Percentiles rank a stretch among this genome's conserved stretches.
Conservation (phyloP, 2,329 filamentous ascomycete genomes). For the Eutypella sp. region DNA sequence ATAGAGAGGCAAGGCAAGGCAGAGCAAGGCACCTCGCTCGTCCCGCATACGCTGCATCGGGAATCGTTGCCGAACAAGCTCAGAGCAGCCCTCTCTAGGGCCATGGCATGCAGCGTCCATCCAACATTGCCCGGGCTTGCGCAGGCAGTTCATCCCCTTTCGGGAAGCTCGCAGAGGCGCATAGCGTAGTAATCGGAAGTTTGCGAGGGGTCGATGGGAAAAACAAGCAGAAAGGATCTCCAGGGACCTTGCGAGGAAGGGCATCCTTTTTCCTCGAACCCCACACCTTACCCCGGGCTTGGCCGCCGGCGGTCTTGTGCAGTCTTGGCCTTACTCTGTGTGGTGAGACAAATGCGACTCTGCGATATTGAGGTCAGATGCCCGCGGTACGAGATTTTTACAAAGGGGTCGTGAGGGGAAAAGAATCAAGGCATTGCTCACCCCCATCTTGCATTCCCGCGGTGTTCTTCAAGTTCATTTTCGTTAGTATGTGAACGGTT, state of each 20-base stretch:
- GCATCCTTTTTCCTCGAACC: not conserved
- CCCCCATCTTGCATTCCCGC: no score
- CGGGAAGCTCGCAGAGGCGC: slow-evolving; percentile 3
- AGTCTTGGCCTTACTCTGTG: not conserved
- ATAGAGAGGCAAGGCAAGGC: no score
- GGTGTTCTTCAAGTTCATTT: no score
- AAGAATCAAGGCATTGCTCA: no score
- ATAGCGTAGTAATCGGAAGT: no score
- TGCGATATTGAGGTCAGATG: not conserved
- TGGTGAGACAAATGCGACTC: not conserved
- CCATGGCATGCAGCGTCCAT: not conserved
- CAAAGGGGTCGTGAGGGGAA: no score
- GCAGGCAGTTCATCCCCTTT: slow-evolving; percentile 1
- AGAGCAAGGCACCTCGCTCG: not conserved
- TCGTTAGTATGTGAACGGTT: no score
- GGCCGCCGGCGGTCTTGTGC: not conserved
- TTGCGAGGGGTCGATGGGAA: no score
- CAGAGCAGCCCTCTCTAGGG: not conserved
- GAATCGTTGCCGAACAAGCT: not conserved
- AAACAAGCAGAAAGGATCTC: not conserved
- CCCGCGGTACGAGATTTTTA: no score
- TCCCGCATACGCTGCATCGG: not conserved
- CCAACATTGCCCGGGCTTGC: no score
- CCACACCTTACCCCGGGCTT: not conserved
- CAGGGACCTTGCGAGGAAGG: not conserved